Percentiles rank a stretch among this genome's conserved stretches.
Evolutionary conservation across 1,284 basidiomycete genomes (phyloP).

Genomic region (Pterulicium gracile): DNA sequence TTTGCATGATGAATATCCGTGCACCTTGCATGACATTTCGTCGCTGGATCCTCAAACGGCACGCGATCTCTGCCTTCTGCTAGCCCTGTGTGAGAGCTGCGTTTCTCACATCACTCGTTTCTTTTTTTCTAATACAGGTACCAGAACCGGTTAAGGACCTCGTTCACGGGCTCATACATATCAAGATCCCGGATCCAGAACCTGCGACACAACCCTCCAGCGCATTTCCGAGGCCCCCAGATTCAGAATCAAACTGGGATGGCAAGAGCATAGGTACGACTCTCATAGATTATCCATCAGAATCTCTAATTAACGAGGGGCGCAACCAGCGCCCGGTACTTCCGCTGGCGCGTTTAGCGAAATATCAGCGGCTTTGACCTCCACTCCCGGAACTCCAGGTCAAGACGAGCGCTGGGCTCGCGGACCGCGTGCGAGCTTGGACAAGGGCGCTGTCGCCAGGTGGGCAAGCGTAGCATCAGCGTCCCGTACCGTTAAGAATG

Average conservation of each 20-base stretch:
- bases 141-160: conserved; percentile 6
- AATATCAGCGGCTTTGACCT: neutral
- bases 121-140: neutral
- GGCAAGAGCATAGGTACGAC: conserved; percentile 31
- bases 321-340: neutral
- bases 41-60: conserved; percentile 21
- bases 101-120: conserved; percentile 4
- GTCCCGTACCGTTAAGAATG: no score
- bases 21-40: conserved; percentile 32
- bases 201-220: conserved; percentile 18
- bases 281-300: no score
- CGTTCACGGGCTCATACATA: conserved; percentile 12
- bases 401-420: neutral
- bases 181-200: conserved; percentile 39
- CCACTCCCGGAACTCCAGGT: neutral
- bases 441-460: neutral
- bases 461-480: neutral
- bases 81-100: conserved; percentile 8
- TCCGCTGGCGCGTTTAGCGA: neutral
- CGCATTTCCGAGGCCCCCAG: conserved; percentile 19
- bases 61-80: conserved; percentile 21
- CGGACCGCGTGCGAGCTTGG: neutral
- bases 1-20: conserved; percentile 23
- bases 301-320: neutral
- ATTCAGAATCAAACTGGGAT: conserved; percentile 38